phyloP scores from a whole-genome alignment of 75 land plant species.

The Cryptomeria japonica region DNA sequence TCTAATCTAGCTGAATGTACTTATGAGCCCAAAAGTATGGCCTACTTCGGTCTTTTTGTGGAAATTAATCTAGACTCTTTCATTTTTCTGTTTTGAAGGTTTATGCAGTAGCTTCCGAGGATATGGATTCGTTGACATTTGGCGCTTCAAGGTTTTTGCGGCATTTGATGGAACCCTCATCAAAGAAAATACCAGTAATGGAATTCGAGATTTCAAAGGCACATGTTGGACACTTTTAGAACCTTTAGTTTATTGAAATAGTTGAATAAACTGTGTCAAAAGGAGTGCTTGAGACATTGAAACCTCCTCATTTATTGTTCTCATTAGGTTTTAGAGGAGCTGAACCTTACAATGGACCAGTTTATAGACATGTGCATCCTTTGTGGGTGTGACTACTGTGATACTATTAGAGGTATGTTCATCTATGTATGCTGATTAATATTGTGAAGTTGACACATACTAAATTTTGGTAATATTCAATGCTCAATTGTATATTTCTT shows the following conservation, averaged over 20 bases:
- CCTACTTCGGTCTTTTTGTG: neutral
- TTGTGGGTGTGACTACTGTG: conserved; percentile 97
- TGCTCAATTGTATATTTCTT: neutral
- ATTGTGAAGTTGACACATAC: neutral
- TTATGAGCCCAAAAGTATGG: neutral
- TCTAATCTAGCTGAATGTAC: neutral
- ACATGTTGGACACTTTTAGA: neutral
- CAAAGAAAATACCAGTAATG: conserved; percentile 93
- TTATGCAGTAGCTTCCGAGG: conserved; percentile 98
- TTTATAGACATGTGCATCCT: conserved; percentile 97
- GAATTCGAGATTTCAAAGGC: conserved; percentile 93
- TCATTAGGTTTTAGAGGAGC: conserved; percentile 76
- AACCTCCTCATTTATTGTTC: neutral
- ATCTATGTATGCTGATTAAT: neutral
- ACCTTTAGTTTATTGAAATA: conserved; percentile 1
- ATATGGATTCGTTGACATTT: conserved; percentile 98
- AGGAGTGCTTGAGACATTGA: neutral
- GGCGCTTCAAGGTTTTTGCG: conserved; percentile 91
- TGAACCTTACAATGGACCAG: conserved; percentile 92
- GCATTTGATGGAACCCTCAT: conserved; percentile 94
- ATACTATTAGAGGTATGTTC: conserved; percentile 85
- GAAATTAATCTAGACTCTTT: neutral
- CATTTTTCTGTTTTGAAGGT: conserved; percentile 46
- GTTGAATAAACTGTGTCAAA: neutral
- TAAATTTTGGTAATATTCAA: neutral